phyloP scores from a whole-genome alignment of 345 rosid genomes.

The Streptanthus diversifolius region DNA sequence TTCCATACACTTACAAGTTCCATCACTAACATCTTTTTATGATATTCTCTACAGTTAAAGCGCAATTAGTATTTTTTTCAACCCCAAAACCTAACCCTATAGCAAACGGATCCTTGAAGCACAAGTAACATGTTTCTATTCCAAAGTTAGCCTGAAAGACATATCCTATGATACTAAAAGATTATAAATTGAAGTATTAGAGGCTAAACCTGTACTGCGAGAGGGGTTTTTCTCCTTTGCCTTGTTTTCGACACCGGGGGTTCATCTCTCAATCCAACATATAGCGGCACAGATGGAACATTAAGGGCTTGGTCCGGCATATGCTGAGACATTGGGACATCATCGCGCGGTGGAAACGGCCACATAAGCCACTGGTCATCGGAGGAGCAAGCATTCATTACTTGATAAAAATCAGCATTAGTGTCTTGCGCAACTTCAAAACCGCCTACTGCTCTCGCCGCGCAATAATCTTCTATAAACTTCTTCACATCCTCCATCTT shows the following conservation, averaged over 20 bases:
- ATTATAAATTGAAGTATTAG: not conserved
- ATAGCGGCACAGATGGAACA: not conserved
- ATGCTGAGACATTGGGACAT: not conserved
- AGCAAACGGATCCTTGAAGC: not conserved
- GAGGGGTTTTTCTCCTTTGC: not conserved
- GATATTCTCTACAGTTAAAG: not conserved
- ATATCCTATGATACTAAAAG: not conserved
- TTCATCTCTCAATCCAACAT: not conserved
- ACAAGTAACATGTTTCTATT: not conserved
- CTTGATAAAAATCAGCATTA: slow-evolving; percentile 11
- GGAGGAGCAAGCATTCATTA: not conserved
- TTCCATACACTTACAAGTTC: not conserved
- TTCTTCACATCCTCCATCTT: not conserved
- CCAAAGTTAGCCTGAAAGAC: not conserved
- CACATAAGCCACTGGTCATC: not conserved
- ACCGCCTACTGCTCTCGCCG: not conserved
- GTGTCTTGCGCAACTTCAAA: not conserved
- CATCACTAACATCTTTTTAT: not conserved
- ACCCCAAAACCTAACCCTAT: not conserved
- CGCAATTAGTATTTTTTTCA: not conserved
- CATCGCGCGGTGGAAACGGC: not conserved
- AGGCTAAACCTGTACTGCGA: slow-evolving; percentile 2
- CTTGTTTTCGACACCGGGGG: not conserved
- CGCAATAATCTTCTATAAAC: slow-evolving; percentile 9
- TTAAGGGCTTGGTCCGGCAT: not conserved